These are phyloP conservation scores for Mucor velutinosus DNA, from an alignment of 371 early-diverging fungal genomes.

Conservation along the genomic window DNA sequence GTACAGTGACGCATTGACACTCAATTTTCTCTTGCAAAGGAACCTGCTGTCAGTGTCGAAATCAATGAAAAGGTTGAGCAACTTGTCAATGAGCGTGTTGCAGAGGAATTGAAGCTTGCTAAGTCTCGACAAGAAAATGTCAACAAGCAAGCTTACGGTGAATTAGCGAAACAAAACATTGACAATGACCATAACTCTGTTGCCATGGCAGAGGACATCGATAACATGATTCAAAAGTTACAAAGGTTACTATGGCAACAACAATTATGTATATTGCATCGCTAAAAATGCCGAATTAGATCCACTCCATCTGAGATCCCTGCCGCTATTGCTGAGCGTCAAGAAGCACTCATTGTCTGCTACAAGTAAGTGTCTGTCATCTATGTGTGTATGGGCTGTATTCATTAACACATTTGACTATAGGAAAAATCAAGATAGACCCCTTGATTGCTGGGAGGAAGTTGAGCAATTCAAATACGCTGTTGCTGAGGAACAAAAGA, in stretches of 20 bases:
- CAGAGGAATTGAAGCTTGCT: constrained; percentile 40
- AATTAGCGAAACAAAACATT: constrained; percentile 44
- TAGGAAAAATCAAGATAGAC: constrained; percentile 53
- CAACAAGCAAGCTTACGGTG: constrained; percentile 34
- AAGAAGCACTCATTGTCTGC: constrained; percentile 50
- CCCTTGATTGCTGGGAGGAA: constrained; percentile 73
- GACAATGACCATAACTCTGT: constrained; percentile 51
- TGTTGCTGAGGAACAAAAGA: constrained; percentile 59
- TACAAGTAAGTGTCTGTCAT: constrained; percentile 38
- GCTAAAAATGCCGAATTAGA: constrained; percentile 20
- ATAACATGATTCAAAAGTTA: constrained; percentile 48
- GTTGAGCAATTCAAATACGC: constrained; percentile 65
- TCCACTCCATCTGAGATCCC: constrained; percentile 43
- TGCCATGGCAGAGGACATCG: constrained; percentile 47
- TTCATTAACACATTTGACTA: not conserved
- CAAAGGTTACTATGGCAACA: constrained; percentile 33
- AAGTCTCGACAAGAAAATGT: constrained; percentile 32
- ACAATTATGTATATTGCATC: not conserved
- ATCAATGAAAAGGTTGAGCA: constrained; percentile 46
- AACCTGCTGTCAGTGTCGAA: constrained; percentile 10
- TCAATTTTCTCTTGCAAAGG: not conserved
- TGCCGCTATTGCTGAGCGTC: constrained; percentile 39
- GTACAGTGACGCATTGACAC: not conserved
- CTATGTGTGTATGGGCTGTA: not conserved
- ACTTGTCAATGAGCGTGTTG: constrained; percentile 48